Conservation (phyloP, 2,329 filamentous ascomycete species). For the Cladosporium sp. region DNA sequence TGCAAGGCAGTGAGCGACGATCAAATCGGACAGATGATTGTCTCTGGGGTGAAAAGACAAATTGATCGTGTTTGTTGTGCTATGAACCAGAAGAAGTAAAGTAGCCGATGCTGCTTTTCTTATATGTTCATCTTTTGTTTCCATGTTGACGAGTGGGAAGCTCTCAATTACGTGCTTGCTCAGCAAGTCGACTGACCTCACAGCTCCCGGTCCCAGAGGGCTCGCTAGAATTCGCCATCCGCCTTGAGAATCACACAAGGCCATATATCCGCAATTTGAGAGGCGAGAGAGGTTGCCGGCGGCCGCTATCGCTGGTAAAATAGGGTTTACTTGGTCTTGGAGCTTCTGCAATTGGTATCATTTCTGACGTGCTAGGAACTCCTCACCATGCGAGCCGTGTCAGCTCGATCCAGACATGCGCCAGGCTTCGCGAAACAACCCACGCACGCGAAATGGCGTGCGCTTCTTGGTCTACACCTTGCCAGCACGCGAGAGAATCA, state of each 20-base stretch:
- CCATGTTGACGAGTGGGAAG: slow-evolving; percentile 4
- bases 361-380: slow-evolving; percentile 4
- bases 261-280: neutral
- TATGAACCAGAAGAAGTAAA: neutral
- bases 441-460: slow-evolving; percentile 1
- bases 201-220: neutral
- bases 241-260: slow-evolving; percentile 4
- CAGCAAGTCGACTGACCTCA: neutral
- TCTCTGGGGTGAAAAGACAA: neutral
- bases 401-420: neutral
- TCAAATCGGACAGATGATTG: neutral
- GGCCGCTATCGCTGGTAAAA: neutral
- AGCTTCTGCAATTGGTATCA: neutral
- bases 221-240: slow-evolving; percentile 9
- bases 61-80: neutral
- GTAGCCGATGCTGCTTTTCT: neutral
- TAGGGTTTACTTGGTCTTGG: neutral
- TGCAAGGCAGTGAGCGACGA: neutral
- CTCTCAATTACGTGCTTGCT: slow-evolving; percentile 15
- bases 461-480: neutral
- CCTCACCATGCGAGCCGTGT: neutral
- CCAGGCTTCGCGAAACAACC: neutral
- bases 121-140: neutral
- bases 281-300: neutral
- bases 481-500: neutral